Evolutionary conservation across 208 protist genomes (phyloP), one percentile per base, ranked within the genome.

Genomic region (Acanthamoeba royreba): DNA sequence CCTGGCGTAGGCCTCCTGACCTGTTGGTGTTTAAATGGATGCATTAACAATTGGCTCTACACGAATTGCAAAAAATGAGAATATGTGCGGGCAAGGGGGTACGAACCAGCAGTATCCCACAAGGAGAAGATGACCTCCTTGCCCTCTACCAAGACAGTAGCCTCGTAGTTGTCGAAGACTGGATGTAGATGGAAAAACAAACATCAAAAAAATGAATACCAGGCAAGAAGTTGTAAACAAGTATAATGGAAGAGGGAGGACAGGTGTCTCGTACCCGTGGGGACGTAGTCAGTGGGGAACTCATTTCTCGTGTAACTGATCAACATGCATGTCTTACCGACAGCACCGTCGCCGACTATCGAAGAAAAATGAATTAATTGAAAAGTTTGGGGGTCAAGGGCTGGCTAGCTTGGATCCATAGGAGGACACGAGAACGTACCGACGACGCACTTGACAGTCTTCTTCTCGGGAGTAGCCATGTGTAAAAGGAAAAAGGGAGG

Each of bases 311-410:
- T 98, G 88, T 98, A 98, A 22, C 89, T 87, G 52, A 98, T 97
- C 22, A 98, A 91, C 35, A 98, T 49, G 69, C 97, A 98, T 3
- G 97, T 98, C 93, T 98, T 98, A 46, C 97, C 97, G 38, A 98
- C 96, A 45, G 96, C 95, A 95, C 96, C 97, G 95, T 98, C 97
- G 38, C 97, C 97, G 33, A 98, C 96, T 42, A 97, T 94, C 13
- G 97, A 33, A 19, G 0, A 53, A 87, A 87, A 13, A 87, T 52
- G 22, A 33, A 35, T 15, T 15, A 77, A 22, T 11, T 43, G 63
- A 17, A 4, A 38, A 8, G 15, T 4, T 2, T 11, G 13, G 31
- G 19, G 47, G 28, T 2, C 3, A 35, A 46, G n/a, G n/a, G n/a
- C n/a, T n/a, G n/a, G n/a, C n/a, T n/a, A n/a, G n/a, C n/a, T n/a